These are phyloP conservation scores for Helicocarpus griseus DNA, from an alignment of 2,329 filamentous ascomycete genomes.

Conservation along the genomic window DNA sequence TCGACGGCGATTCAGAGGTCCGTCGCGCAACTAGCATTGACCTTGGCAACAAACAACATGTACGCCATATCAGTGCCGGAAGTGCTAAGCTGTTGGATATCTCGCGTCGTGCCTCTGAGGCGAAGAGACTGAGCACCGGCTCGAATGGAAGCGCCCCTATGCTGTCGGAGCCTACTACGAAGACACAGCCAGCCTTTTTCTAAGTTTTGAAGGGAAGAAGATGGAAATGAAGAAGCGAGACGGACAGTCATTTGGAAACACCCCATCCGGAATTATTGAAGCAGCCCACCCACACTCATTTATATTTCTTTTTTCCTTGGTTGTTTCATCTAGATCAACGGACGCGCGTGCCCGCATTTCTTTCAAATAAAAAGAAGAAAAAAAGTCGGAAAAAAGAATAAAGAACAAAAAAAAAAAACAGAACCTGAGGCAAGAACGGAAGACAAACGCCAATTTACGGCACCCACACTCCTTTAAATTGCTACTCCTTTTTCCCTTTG, in stretches of 20 bases:
- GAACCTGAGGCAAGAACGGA: too few relatives aligned
- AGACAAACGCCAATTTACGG: not conserved
- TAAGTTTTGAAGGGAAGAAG: not conserved
- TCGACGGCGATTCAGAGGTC: constrained; percentile 29
- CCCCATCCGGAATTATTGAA: too few relatives aligned
- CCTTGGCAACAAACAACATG: constrained; percentile 54
- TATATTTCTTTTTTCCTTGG: constrained; percentile 15
- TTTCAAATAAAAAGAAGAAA: not conserved
- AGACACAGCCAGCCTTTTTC: not conserved
- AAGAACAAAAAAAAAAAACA: too few relatives aligned
- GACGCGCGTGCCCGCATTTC: too few relatives aligned
- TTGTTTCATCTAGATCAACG: not conserved
- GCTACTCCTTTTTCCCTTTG: constrained; percentile 3
- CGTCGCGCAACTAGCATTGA: constrained; percentile 64
- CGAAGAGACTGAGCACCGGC: constrained; percentile 19
- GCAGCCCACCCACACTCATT: constrained; percentile 22
- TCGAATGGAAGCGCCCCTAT: constrained; percentile 6
- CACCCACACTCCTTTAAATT: not conserved
- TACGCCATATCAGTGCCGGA: constrained; percentile 64
- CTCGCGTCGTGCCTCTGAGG: constrained; percentile 47
- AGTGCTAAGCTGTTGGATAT: constrained; percentile 67
- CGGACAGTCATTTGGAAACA: too few relatives aligned
- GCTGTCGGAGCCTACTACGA: not conserved
- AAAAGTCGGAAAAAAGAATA: not conserved
- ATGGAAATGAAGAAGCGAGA: not conserved